Conservation (phyloP, 2,329 filamentous ascomycete species). For the Alternaria infectoria region DNA sequence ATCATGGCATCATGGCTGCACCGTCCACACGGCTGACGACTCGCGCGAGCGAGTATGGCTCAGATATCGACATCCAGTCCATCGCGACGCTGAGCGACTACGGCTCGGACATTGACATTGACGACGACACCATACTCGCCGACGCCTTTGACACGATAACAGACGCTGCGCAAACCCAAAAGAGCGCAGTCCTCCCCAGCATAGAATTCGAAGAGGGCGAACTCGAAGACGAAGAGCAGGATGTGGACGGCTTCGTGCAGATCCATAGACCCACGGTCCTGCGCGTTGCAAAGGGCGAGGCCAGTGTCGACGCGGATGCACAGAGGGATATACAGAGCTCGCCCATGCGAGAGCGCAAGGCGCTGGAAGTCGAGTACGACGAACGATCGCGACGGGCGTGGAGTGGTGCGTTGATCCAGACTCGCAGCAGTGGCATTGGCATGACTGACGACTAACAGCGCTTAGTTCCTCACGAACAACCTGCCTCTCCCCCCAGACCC, state of each 20-base stretch:
- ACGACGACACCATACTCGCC: conserved; percentile 58
- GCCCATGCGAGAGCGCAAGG: conserved; percentile 25
- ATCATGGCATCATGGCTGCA: conserved; percentile 37
- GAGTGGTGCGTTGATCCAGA: conserved; percentile 32
- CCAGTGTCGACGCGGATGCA: not conserved
- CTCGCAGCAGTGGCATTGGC: not conserved
- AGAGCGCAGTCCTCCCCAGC: conserved; percentile 20
- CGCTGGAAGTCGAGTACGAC: conserved; percentile 54
- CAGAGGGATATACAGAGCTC: conserved; percentile 22
- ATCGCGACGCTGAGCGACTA: conserved; percentile 61
- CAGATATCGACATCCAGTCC: conserved; percentile 62
- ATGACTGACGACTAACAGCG: conserved; percentile 51
- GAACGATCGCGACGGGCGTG: conserved; percentile 44
- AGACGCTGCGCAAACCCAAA: conserved; percentile 5
- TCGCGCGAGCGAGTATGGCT: conserved; percentile 65
- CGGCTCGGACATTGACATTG: conserved; percentile 68
- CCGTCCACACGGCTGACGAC: conserved; percentile 15
- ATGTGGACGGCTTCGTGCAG: conserved; percentile 55
- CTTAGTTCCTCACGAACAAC: conserved; percentile 39
- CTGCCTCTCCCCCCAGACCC: conserved; percentile 11
- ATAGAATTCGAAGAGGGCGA: conserved; percentile 32
- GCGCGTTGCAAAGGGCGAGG: conserved; percentile 21
- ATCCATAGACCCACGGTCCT: conserved; percentile 36
- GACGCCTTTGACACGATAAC: conserved; percentile 17
- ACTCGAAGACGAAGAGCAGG: conserved; percentile 24